Conservation (phyloP, 345 rosid species). For the Syzygium oleosum region DNA sequence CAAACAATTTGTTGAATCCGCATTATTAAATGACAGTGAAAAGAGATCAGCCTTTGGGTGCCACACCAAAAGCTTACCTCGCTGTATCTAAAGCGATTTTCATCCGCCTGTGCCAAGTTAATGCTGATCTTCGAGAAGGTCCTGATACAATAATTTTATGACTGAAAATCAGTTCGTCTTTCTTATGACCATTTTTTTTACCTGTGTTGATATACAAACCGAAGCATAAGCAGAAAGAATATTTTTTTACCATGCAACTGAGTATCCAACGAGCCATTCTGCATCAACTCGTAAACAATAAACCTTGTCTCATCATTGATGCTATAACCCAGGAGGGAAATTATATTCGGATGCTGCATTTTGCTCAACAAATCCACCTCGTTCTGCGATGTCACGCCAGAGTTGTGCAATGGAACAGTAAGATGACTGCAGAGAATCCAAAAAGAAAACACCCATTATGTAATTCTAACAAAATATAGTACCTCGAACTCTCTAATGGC, state of each 20-base stretch:
- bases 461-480: not conserved
- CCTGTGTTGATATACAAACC: not conserved
- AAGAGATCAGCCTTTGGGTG: not conserved
- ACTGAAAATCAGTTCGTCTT: not conserved
- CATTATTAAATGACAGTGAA: not conserved
- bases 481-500: conserved; percentile 75
- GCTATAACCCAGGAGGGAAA: conserved; percentile 66
- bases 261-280: conserved; percentile 75
- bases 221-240: not conserved
- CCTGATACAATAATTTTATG: conserved; percentile 21
- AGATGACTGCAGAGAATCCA: not conserved
- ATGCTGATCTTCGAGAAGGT: conserved; percentile 57
- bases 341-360: conserved; percentile 65
- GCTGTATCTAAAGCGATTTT: conserved; percentile 86
- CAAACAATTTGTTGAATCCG: not conserved
- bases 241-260: conserved; percentile 67
- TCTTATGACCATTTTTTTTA: not conserved
- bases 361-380: conserved; percentile 76
- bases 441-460: not conserved
- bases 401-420: not conserved
- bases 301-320: conserved; percentile 43
- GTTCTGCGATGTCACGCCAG: conserved; percentile 37
- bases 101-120: conserved; percentile 85
- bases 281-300: conserved; percentile 83
- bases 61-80: conserved; percentile 34